Percentiles rank a stretch among this genome's conserved stretches.
Evolutionary conservation across 2,329 filamentous ascomycete species (phyloP).

Genomic region (Colletotrichum theobromicola): DNA sequence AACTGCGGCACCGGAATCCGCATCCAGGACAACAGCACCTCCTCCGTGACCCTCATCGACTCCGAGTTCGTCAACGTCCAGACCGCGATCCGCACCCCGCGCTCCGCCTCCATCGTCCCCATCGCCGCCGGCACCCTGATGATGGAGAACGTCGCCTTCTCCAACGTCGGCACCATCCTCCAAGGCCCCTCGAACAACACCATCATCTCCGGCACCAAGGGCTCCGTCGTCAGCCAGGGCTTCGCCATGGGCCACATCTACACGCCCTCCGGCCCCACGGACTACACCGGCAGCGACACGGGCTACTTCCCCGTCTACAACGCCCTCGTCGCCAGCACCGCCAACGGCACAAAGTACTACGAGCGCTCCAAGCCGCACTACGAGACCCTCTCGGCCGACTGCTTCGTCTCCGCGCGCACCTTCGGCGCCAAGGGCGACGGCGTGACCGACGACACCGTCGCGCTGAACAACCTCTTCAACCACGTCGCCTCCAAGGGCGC

Average conservation of each 20-base stretch:
- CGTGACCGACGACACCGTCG: constrained; percentile 73
- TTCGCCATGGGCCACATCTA: constrained; percentile 64
- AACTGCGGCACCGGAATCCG: constrained; percentile 71
- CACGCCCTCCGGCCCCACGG: constrained; percentile 46
- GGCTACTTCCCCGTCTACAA: constrained; percentile 52
- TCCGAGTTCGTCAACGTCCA: constrained; percentile 71
- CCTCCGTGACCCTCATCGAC: constrained; percentile 78
- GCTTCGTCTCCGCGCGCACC: constrained; percentile 73
- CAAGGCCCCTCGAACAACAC: constrained; percentile 44
- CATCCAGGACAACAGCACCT: constrained; percentile 69
- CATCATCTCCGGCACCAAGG: constrained; percentile 61
- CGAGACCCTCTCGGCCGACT: constrained; percentile 57
- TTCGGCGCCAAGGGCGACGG: constrained; percentile 77
- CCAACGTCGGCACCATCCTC: constrained; percentile 38
- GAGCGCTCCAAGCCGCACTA: constrained; percentile 82
- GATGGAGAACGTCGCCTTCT: constrained; percentile 53
- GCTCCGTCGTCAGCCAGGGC: constrained; percentile 60
- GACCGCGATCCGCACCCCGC: constrained; percentile 70
- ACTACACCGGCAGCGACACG: constrained; percentile 53
- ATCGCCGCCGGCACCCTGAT: constrained; percentile 48
- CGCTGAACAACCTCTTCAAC: constrained; percentile 70
- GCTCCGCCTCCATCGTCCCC: constrained; percentile 32
- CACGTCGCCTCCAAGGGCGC: constrained; percentile 50
- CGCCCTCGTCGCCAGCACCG: constrained; percentile 48
- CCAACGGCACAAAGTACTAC: constrained; percentile 60